These are phyloP conservation scores for Trametes hirsuta DNA, from an alignment of 1,284 basidiomycete species.

Conservation along the genomic window DNA sequence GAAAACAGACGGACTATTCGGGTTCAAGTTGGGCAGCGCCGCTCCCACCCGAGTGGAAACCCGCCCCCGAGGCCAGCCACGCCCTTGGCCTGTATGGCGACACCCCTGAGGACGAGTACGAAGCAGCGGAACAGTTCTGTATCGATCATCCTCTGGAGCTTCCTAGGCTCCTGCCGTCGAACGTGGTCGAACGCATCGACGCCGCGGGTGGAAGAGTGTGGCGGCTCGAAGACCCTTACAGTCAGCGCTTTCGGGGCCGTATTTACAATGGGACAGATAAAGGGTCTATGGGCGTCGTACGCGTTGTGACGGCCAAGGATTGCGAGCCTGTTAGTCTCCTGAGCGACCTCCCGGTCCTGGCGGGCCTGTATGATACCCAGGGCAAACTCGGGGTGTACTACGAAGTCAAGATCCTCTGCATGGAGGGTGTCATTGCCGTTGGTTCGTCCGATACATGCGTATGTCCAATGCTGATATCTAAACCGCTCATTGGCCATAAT, in stretches of 20 bases:
- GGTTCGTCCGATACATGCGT: slow-evolving; percentile 47
- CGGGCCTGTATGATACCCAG: slow-evolving; percentile 58
- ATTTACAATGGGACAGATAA: slow-evolving; percentile 41
- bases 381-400: slow-evolving; percentile 64
- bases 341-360: slow-evolving; percentile 64
- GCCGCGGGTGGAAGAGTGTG: slow-evolving; percentile 51
- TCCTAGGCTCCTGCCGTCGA: slow-evolving; percentile 52
- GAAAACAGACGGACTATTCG: no score
- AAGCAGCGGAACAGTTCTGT: slow-evolving; percentile 55
- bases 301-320: slow-evolving; percentile 41
- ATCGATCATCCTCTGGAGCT: slow-evolving; percentile 38
- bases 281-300: slow-evolving; percentile 33
- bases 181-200: slow-evolving; percentile 50
- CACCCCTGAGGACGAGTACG: slow-evolving; percentile 55
- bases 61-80: slow-evolving; percentile 52
- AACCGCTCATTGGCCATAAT: background rate
- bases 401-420: slow-evolving; percentile 56
- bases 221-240: slow-evolving; percentile 46
- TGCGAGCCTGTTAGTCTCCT: slow-evolving; percentile 58
- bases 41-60: slow-evolving; percentile 51
- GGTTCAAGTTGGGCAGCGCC: no score
- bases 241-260: slow-evolving; percentile 42
- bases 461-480: background rate
- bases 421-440: slow-evolving; percentile 63
- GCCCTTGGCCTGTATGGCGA: slow-evolving; percentile 52